These are phyloP conservation scores for Prunus kanzakura DNA, from an alignment of 306 rosid species.

Conservation along the genomic window DNA sequence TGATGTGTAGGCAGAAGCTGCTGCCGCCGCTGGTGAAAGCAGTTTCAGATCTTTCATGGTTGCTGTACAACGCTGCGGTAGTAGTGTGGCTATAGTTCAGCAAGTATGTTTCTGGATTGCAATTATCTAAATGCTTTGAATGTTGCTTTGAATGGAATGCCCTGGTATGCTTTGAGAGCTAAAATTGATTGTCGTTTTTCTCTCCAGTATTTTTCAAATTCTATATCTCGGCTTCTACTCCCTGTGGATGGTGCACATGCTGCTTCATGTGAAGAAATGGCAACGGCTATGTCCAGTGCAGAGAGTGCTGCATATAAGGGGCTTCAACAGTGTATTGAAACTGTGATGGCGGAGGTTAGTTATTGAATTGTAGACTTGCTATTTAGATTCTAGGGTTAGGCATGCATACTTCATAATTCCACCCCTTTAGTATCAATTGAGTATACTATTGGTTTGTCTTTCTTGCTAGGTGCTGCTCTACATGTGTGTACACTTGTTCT, in stretches of 20 bases:
- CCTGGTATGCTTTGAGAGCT: slow-evolving; percentile 16
- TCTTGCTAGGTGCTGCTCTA: slow-evolving; percentile 8
- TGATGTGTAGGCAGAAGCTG: slow-evolving; percentile 91
- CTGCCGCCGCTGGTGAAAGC: slow-evolving; percentile 99
- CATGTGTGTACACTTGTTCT: not conserved
- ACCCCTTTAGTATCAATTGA: not conserved
- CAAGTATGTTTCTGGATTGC: slow-evolving; percentile 59
- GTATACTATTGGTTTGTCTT: not conserved
- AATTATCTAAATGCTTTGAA: slow-evolving; percentile 14
- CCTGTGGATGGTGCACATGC: slow-evolving; percentile 99
- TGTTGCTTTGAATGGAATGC: slow-evolving; percentile 10
- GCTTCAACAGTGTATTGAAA: slow-evolving; percentile 87
- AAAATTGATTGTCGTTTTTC: slow-evolving; percentile 26
- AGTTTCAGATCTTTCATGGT: slow-evolving; percentile 99
- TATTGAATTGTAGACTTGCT: slow-evolving; percentile 1
- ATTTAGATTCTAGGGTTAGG: slow-evolving; percentile 15
- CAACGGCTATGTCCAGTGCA: slow-evolving; percentile 96
- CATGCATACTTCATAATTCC: slow-evolving; percentile 10
- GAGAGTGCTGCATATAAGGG: slow-evolving; percentile 99
- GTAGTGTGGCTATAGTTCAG: slow-evolving; percentile 98
- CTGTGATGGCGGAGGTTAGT: slow-evolving; percentile 99
- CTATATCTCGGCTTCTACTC: slow-evolving; percentile 93
- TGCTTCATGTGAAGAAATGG: slow-evolving; percentile 99
- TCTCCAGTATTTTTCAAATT: slow-evolving; percentile 81
- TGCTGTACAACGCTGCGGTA: slow-evolving; percentile 98